Percentiles rank a stretch among this genome's conserved stretches.
phyloP scores from a whole-genome alignment of 257 asterid genomes.

The Prunella vulgaris region DNA sequence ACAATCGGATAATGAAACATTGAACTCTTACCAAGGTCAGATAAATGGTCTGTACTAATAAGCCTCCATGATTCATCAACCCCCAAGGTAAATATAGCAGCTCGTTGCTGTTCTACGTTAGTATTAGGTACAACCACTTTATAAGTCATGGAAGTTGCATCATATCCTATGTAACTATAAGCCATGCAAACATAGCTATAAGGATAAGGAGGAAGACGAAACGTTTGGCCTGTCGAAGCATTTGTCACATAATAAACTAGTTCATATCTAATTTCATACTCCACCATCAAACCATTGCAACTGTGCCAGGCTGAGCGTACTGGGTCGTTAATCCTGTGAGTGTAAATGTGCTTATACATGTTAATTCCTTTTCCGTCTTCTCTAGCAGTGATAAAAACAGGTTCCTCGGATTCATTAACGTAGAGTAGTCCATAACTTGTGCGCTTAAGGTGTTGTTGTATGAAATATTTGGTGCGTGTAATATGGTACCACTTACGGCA shows the following conservation, averaged over 20 bases:
- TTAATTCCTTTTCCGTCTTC: not conserved
- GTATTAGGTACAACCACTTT: not conserved
- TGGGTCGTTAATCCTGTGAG: too few relatives aligned
- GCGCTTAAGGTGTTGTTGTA: not conserved
- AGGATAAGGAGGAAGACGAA: not conserved
- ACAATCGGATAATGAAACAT: not conserved
- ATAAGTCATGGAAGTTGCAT: not conserved
- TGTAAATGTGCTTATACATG: too few relatives aligned
- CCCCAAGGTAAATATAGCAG: not conserved
- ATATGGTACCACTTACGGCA: not conserved
- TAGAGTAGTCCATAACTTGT: not conserved
- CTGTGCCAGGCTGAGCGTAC: too few relatives aligned
- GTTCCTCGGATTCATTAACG: not conserved
- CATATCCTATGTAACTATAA: not conserved
- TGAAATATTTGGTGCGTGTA: not conserved
- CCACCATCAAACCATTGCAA: too few relatives aligned
- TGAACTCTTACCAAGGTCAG: not conserved
- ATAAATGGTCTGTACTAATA: not conserved
- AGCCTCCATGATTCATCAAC: not conserved
- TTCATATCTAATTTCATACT: too few relatives aligned
- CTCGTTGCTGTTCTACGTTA: not conserved
- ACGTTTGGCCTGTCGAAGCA: too few relatives aligned
- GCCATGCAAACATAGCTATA: accelerated
- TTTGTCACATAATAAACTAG: too few relatives aligned
- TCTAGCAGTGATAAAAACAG: not conserved